Percentiles rank a stretch among this genome's conserved stretches.
Evolutionary conservation across 2,329 filamentous ascomycete genomes (phyloP).

Genomic region (Sporothrix phasma): DNA sequence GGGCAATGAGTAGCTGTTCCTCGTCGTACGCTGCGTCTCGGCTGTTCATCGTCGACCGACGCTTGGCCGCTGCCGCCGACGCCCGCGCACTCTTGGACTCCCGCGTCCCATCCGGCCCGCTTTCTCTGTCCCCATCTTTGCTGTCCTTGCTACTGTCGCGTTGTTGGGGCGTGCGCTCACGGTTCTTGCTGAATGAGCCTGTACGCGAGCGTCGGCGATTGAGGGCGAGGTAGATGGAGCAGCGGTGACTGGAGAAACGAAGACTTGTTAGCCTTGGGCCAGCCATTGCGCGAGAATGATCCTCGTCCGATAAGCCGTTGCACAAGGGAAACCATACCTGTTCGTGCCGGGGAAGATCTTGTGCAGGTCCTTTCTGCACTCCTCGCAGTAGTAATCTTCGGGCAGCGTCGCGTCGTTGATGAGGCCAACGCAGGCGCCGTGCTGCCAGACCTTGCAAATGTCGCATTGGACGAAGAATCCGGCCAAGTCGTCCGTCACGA

Average conservation of each 20-base stretch:
- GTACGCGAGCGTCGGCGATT: constrained; percentile 51
- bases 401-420: constrained; percentile 88
- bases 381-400: constrained; percentile 96
- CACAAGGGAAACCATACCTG: constrained; percentile 53
- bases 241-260: constrained; percentile 45
- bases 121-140: constrained; percentile 32
- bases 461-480: constrained; percentile 98
- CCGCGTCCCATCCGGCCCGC: neutral
- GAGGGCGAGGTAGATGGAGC: constrained; percentile 55
- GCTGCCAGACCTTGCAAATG: constrained; percentile 96
- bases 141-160: constrained; percentile 43
- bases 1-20: constrained; percentile 79
- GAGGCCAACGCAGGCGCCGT: constrained; percentile 94
- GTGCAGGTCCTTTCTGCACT: constrained; percentile 86
- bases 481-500: constrained; percentile 73
- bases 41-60: constrained; percentile 95
- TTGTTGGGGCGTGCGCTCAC: constrained; percentile 41
- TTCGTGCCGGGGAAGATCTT: constrained; percentile 69
- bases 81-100: constrained; percentile 33
- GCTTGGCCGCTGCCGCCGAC: constrained; percentile 54
- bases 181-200: constrained; percentile 55
- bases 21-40: constrained; percentile 92
- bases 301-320: too few species aligned
- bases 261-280: constrained; percentile 33
- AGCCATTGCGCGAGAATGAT: too few species aligned